Conservation (phyloP, 176 grass and related monocot genomes). For the Poa pratensis region DNA sequence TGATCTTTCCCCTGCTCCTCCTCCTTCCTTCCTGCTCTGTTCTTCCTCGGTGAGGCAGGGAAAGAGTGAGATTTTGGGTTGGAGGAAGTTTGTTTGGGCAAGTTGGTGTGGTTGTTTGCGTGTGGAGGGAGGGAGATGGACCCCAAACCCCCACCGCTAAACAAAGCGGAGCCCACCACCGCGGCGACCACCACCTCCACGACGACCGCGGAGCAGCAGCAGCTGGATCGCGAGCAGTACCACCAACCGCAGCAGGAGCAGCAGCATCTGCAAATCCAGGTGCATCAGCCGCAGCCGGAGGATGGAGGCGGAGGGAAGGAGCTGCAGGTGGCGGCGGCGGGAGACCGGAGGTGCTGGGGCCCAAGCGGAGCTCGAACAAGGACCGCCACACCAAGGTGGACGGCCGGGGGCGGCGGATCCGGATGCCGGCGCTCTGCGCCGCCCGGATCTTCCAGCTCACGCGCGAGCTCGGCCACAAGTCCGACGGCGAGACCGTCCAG, state of each 20-base stretch:
- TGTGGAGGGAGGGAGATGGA: constrained; percentile 51
- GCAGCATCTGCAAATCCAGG: constrained; percentile 53
- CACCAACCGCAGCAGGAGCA: constrained; percentile 39
- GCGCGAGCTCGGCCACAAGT: constrained; percentile 80
- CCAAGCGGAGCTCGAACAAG: constrained; percentile 87
- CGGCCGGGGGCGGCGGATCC: constrained; percentile 76
- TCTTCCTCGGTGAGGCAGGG: constrained; percentile 19
- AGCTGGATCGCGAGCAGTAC: constrained; percentile 66
- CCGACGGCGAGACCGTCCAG: constrained; percentile 90
- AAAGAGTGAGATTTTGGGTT: constrained; percentile 26
- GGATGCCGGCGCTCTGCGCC: constrained; percentile 87
- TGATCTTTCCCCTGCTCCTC: background rate
- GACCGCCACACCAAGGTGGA: constrained; percentile 92
- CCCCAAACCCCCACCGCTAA: constrained; percentile 73
- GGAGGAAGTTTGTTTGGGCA: constrained; percentile 9
- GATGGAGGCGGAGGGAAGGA: constrained; percentile 25
- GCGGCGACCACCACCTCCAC: constrained; percentile 40
- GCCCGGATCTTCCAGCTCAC: constrained; percentile 89
- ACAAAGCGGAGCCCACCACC: constrained; percentile 73
- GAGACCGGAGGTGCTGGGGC: constrained; percentile 61
- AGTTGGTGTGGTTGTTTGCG: constrained; percentile 42
- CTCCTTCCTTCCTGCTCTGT: background rate
- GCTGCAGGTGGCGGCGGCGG: constrained; percentile 44
- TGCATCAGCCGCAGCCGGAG: constrained; percentile 37
- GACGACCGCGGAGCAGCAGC: constrained; percentile 48